Evolutionary conservation across 176 grass and related monocot genomes (phyloP).

Genomic region (Triticum urartu): DNA sequence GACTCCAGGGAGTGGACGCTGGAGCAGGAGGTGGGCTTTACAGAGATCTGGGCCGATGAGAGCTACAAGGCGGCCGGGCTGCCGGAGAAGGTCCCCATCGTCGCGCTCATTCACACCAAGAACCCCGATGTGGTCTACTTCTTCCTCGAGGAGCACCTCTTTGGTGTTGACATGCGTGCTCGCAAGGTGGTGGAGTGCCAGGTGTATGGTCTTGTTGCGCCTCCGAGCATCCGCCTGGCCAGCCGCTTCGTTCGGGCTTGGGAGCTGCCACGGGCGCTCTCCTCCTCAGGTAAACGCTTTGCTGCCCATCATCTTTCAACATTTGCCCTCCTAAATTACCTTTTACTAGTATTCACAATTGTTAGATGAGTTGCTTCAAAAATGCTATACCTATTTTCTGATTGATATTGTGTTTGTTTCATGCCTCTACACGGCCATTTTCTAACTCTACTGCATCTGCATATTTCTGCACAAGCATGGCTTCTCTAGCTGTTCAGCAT

Average conservation of each 20-base stretch:
- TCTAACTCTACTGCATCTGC: background rate
- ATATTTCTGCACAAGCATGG: background rate
- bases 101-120: background rate
- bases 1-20: no score
- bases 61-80: background rate
- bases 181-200: conserved; percentile 1
- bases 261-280: conserved; percentile 9
- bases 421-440: background rate
- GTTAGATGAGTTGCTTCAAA: background rate
- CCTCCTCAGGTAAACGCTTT: background rate
- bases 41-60: no score
- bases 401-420: background rate
- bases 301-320: background rate
- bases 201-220: conserved; percentile 4
- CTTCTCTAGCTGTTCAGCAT: background rate
- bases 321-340: background rate
- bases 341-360: background rate
- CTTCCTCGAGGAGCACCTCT: background rate
- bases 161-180: background rate
- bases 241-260: conserved; percentile 6
- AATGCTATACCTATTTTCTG: background rate
- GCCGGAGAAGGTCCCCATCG: background rate
- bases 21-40: no score
- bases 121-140: background rate
- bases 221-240: background rate